Evolutionary conservation across 176 grass and related monocot species (phyloP), one percentile per base, ranked within the genome.

Genomic region (Rhipidocladum racemiflorum): DNA sequence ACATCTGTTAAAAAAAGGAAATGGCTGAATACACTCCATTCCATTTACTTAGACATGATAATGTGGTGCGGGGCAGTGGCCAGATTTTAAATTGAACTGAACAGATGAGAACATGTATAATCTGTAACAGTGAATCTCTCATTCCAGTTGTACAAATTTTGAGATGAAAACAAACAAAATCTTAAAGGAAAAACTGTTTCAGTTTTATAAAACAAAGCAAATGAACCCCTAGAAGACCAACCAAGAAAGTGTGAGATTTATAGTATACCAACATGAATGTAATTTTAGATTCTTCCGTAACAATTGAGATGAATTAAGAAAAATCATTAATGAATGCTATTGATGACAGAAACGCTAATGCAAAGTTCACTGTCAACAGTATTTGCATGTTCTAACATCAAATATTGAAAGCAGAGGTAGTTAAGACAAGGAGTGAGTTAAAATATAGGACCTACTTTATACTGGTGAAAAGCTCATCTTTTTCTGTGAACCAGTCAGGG

Each of bases 401-500:
- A 38, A 68, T 74, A 83, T 18, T 44, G 18, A 48, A 77, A 86
- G 56, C 53, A 56, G 53, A 9, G 21, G 0, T 56, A 34, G 32
- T 34, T 34, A 34, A 34, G 32, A 34, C 32, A 73, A 62, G 70
- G 65, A 30, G 73, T 65, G 87, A 62, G 21, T 61, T 48, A 65
- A 75, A 72, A 59, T 9, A 29, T 59, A 70, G 66, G 10, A 84
- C 76, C 65, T 76, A 95, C 96, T 87, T 98, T 91, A 98, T 95
- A 86, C 96, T 98, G 27, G 92, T 95, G 85, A 98, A 98, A 83
- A 98, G 92, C 34, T 98, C 92, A 27, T 94, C 85, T 80, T 95
- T 98, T 68, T 95, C 92, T 78, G 89, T 95, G 79, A 98, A 98
- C 92, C 96, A 98, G n/a, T 93, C 91, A 64, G 96, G 96, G 90